A percentile compares a stretch with the other conserved stretches of the same genome.
Evolutionary conservation across 1,284 basidiomycete species (phyloP).

Genomic region (Meripilus lineatus): DNA sequence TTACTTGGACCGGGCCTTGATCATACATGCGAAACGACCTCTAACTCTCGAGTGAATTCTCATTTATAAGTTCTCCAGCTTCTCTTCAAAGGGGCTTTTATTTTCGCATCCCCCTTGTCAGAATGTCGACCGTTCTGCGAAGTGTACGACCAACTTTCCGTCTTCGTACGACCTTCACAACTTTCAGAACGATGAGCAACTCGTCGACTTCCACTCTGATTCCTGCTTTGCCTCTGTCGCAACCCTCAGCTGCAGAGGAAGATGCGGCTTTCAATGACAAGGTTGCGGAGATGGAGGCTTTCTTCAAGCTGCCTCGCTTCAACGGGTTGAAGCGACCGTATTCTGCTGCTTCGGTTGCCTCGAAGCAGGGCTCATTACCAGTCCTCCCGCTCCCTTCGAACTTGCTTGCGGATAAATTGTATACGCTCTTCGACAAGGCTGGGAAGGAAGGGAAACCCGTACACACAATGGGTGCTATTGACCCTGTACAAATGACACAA

Average conservation of each 20-base stretch:
- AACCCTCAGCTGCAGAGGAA: constrained; percentile 65
- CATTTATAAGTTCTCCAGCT: too few species aligned
- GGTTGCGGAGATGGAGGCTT: constrained; percentile 59
- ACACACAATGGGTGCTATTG: constrained; percentile 86
- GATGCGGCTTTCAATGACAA: constrained; percentile 60
- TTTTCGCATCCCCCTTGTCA: too few species aligned
- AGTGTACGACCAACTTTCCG: constrained; percentile 3
- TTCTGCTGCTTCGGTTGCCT: constrained; percentile 71
- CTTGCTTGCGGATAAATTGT: constrained; percentile 81
- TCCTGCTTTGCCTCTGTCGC: constrained; percentile 49
- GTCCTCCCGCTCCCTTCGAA: constrained; percentile 75
- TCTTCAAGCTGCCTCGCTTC: constrained; percentile 78
- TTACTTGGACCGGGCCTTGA: too few species aligned
- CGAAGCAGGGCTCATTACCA: constrained; percentile 86
- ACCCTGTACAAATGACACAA: constrained; percentile 94
- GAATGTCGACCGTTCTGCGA: constrained; percentile 6
- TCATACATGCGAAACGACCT: too few species aligned
- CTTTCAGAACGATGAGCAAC: constrained; percentile 2
- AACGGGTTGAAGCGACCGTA: constrained; percentile 74
- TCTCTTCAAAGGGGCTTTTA: too few species aligned
- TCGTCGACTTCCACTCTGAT: constrained; percentile 6
- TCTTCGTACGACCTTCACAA: background rate
- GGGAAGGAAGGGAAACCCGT: constrained; percentile 65
- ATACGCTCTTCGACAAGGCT: constrained; percentile 58
- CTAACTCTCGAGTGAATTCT: too few species aligned